Evolutionary conservation across 108 stramenopile species (phyloP), one percentile per base, ranked within the genome.

Genomic region (Schizochytrium sp.): DNA sequence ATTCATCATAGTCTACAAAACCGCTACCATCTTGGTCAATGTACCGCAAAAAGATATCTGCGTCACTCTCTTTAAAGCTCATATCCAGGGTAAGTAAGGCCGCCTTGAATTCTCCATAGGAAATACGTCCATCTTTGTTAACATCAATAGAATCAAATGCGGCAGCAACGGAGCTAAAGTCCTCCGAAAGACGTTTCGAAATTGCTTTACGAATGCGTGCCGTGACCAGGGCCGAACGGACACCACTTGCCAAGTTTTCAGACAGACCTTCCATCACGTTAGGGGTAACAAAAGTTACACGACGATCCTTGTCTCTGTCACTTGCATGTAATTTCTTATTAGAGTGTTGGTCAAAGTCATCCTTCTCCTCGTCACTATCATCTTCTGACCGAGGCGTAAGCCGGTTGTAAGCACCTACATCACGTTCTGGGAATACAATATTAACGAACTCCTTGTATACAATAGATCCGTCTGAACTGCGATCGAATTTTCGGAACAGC

Each of bases 11-110:
- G 53, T 83, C 76, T 8, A 83, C 76, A 53, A 38, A 83, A n/a
- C 76, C 76, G 76, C 76, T 83, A 0, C 76, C 76, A 42, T 83
- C 76, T 53, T 55, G 76, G 76, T 83, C 76, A 42, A 83, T 83
- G 53, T 83, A 83, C 17, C 76, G 76, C 10, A 83, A 53, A 40
- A 83, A 83, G 2, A 83, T 83, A 28, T 83, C 76, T 5, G 53
- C 76, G 47, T 83, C 76, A 38, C 50, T 55, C 13, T 49, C 47
- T 53, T 83, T 83, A 1, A 83, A n/a, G 10, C 55, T 10, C 76
- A 83, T 17, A 53, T 42, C 40, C 76, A 83, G 28, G 2, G 50
- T 28, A 5, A 83, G 76, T 53, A 83, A 2, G 8, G 76, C 76
- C 8, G 47, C 53, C 53, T 83, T 83, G 53, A 83, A 83, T 53